phyloP scores from a whole-genome alignment of 129 eudicot species.

The Dittrichia graveolens region DNA sequence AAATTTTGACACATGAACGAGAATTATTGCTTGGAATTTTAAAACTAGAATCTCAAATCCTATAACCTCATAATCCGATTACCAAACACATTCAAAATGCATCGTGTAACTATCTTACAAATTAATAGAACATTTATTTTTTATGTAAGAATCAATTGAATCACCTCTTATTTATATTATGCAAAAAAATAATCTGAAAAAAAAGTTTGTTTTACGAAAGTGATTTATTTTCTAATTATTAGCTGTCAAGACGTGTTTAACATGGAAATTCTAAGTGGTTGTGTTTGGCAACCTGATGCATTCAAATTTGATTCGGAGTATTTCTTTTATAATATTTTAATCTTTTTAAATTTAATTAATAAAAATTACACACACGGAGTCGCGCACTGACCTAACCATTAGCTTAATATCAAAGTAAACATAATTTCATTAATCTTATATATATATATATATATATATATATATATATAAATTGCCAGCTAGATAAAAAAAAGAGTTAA shows the following conservation, averaged over 20 bases:
- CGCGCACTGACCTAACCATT: constrained; percentile 14
- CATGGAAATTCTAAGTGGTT: constrained; percentile 31
- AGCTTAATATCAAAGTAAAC: constrained; percentile 21
- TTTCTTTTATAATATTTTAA: neutral
- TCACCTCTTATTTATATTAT: too few species aligned
- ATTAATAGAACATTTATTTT: too few species aligned
- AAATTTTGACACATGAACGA: too few species aligned
- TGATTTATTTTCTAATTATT: neutral
- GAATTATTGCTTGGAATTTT: too few species aligned
- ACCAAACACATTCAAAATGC: too few species aligned
- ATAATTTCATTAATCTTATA: neutral
- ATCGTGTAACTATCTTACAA: too few species aligned
- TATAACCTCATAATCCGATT: too few species aligned
- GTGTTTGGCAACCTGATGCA: constrained; percentile 27
- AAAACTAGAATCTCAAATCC: too few species aligned
- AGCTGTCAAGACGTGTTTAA: constrained; percentile 36
- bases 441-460: too few species aligned
- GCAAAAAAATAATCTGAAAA: too few species aligned
- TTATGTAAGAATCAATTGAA: too few species aligned
- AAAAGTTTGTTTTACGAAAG: too few species aligned
- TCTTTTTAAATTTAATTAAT: neutral
- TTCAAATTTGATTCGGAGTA: constrained; percentile 10
- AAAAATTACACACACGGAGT: constrained; percentile 4
- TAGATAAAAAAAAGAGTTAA: neutral
- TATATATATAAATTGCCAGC: constrained; percentile 21